Conservation (phyloP, 768 basidiomycete genomes). For the Termitomyces sp. region DNA sequence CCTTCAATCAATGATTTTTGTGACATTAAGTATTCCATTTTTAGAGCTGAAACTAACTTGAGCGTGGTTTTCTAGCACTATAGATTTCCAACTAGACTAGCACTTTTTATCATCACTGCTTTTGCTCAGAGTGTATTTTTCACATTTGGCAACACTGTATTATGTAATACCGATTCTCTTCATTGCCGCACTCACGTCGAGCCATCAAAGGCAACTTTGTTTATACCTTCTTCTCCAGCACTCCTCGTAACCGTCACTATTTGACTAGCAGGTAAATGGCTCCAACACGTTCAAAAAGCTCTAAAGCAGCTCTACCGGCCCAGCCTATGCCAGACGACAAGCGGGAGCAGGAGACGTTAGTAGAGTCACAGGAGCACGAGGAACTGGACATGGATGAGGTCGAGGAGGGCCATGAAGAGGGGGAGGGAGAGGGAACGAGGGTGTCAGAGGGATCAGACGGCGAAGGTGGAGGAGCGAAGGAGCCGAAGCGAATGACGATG, state of each 20-base stretch:
- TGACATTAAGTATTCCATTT: too few species aligned
- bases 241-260: background rate
- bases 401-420: background rate
- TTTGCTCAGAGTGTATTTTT: too few species aligned
- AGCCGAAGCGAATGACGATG: constrained; percentile 38
- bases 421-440: constrained; percentile 1
- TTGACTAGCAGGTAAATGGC: background rate
- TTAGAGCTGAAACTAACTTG: too few species aligned
- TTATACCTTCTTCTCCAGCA: background rate
- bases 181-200: background rate
- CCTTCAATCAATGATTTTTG: too few species aligned
- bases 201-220: background rate
- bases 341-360: background rate
- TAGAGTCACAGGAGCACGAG: background rate
- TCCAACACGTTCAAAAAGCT: background rate
- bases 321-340: background rate
- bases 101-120: too few species aligned
- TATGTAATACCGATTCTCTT: too few species aligned
- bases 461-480: constrained; percentile 18
- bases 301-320: background rate
- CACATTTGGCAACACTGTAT: too few species aligned
- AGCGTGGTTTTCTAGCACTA: too few species aligned
- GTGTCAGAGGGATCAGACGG: constrained; percentile 8
- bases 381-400: background rate
- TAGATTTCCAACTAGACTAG: too few species aligned